Base-by-base conservation (phyloP, 768 basidiomycete genomes). In the Naganishia antarctica region DNA sequence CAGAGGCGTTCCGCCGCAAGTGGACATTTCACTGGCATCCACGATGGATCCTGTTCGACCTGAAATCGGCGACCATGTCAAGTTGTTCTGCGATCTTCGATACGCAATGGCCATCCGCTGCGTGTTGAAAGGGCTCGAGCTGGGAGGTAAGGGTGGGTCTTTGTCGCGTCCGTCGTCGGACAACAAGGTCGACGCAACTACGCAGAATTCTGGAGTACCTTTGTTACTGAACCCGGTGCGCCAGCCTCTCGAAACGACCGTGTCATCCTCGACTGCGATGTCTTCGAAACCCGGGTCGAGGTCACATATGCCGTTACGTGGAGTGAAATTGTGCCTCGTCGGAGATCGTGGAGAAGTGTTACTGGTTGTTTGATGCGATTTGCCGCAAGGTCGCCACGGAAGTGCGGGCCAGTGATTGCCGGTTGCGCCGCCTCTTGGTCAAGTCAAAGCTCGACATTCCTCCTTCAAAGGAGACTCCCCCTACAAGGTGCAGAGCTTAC, bases 271-370 rank as follows among this genome's bases (percentile, higher is more conserved):
- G 5, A 44, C 18, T 7, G 16, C 25, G 41, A 60, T 26, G 32
- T 28, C 28, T 7, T 21, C 49, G 16, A 37, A 44, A 34, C 26
- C 23, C 9, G n/a, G 47, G 26, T 21, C 51, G 26, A 45, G 11
- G 18, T 12, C 45, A 62, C 43, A 44, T 3, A 41, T 43, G 43
- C 44, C 68, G 26, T 70, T 74, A 31, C 61, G 72, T 31, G 69
- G 67, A 34, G 67, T 65, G 32, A 66, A 70, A 31, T 60, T 74
- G 46, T 48, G 61, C 2, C 53, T 74, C 21, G 61, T 74, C 3
- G 73, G 73, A 15, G 65, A 67, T n/a, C 63, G 63, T 60, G 71
- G 71, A n/a, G 73, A 74, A 57, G 73, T 70, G 0, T 46, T 74
- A 28, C 58, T 70, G 4, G 69, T 74, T 23, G 73, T 71, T 51